Base-by-base conservation (phyloP, 1,284 basidiomycete genomes). In the Phylloporus sp. region DNA sequence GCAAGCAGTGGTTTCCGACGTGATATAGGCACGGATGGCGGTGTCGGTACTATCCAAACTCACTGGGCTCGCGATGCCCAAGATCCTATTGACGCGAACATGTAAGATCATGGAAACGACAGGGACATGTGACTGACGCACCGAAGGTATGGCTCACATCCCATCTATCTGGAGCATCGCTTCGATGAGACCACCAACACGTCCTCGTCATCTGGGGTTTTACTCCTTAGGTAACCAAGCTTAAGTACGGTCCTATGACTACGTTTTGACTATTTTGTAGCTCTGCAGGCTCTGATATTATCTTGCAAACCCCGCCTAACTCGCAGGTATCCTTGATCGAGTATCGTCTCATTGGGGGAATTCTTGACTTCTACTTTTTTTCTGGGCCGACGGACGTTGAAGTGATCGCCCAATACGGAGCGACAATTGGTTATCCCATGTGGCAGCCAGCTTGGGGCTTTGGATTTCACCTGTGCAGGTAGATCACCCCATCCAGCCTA, bases 381-480 rank as follows among this genome's bases (percentile, higher is more conserved):
- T 86, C 89, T 45, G 92, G 93, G 1, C 89, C 90, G 0, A 83
- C 82, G 23, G 88, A 90, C 23, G 82, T 83, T 47, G 81, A 84
- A 29, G 91, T 93, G 11, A 85, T 91, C 47, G 84, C 89, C 66
- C 93, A 94, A 75, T 92, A 93, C 72, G 84, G 89, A 14, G 81
- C 77, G 17, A 76, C 87, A 19, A 82, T 90, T 53, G 91, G 91
- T 1, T 80, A 87, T 57, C 90, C 91, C 3, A 87, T 85, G 12
- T 89, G 89, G 89, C 87, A 90, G 70, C 91, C 90, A 5, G 82
- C 83, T 45, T 92, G 89, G 88, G 88, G 85, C 10, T 90, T 92
- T 71, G 91, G 91, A 10, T 91, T 91, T 79, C 91, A 92, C 67
- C 82, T 91, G 35, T 92, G 90, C 80, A 82, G 89, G 83, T 91